Evolutionary conservation across 2,329 filamentous ascomycete species (phyloP).

Genomic region (Aspergillus proliferans): DNA sequence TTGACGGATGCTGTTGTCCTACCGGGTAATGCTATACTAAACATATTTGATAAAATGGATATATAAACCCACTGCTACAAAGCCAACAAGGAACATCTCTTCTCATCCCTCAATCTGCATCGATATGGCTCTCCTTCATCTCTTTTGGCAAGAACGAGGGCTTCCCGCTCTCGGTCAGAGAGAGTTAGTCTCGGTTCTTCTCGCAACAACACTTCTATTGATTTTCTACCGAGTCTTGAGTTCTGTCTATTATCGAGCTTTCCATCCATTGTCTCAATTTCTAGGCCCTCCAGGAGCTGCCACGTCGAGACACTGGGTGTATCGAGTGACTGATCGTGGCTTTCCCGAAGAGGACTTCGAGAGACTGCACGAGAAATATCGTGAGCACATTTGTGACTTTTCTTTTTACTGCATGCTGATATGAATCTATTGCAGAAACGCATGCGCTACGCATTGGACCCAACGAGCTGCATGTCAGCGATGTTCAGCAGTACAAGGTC

Average conservation of each 20-base stretch:
- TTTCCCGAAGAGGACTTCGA: not conserved
- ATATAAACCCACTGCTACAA: no score
- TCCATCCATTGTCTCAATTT: not conserved
- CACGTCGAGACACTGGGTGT: not conserved
- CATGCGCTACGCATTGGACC: conserved; percentile 3
- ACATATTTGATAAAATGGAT: no score
- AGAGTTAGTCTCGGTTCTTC: no score
- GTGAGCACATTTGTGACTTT: not conserved
- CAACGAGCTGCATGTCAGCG: conserved; percentile 7
- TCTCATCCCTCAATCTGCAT: no score
- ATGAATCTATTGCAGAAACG: not conserved
- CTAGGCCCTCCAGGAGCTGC: not conserved
- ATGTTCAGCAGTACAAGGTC: conserved; percentile 3
- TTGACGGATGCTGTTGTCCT: no score
- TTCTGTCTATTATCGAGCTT: not conserved
- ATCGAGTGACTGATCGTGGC: not conserved
- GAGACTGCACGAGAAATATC: not conserved
- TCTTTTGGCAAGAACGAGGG: no score
- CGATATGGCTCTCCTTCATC: no score
- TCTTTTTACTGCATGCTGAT: not conserved
- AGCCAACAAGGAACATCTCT: no score
- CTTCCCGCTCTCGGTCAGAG: no score
- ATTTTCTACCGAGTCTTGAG: not conserved
- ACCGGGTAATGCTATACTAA: no score
- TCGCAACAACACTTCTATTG: not conserved